phyloP scores from a whole-genome alignment of 1,284 basidiomycete species.

The Golubevia sp. region DNA sequence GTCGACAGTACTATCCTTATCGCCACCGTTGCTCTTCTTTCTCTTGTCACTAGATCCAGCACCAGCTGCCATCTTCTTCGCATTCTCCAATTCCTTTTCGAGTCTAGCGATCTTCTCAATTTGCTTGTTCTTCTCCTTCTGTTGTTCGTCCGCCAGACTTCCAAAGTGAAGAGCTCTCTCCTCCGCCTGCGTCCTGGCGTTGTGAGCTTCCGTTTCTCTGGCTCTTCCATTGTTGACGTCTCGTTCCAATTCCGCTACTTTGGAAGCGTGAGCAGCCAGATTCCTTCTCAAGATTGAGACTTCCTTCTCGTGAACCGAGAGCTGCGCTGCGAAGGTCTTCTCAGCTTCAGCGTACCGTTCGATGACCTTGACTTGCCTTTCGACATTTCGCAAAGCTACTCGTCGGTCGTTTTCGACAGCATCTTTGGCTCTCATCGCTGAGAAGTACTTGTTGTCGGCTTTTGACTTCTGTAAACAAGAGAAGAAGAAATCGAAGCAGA shows the following conservation, averaged over 20 bases:
- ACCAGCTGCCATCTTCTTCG: slow-evolving; percentile 28
- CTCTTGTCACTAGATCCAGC: slow-evolving; percentile 21
- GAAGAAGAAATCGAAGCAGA: neutral
- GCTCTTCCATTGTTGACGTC: slow-evolving; percentile 21
- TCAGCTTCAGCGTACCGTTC: slow-evolving; percentile 42
- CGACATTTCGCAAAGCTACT: slow-evolving; percentile 26
- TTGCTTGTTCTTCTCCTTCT: slow-evolving; percentile 10
- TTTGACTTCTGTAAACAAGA: slow-evolving; percentile 34
- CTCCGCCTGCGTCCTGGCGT: slow-evolving; percentile 19
- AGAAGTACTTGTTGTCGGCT: slow-evolving; percentile 61
- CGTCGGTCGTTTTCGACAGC: slow-evolving; percentile 39
- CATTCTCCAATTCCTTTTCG: slow-evolving; percentile 37
- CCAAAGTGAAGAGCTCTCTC: slow-evolving; percentile 2
- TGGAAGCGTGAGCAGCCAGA: slow-evolving; percentile 27
- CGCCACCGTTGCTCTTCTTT: slow-evolving; percentile 21
- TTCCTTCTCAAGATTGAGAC: slow-evolving; percentile 27
- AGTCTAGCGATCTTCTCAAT: slow-evolving; percentile 25
- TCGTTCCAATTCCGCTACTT: slow-evolving; percentile 33
- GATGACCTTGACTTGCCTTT: slow-evolving; percentile 46
- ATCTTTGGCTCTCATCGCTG: slow-evolving; percentile 56
- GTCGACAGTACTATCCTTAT: slow-evolving; percentile 32
- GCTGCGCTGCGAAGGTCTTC: slow-evolving; percentile 26
- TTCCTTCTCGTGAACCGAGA: slow-evolving; percentile 37
- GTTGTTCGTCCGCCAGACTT: neutral
- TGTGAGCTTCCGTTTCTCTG: slow-evolving; percentile 20